Base-by-base conservation (phyloP, 768 basidiomycete species). In the Krasilnikovozyma curviuscula region DNA sequence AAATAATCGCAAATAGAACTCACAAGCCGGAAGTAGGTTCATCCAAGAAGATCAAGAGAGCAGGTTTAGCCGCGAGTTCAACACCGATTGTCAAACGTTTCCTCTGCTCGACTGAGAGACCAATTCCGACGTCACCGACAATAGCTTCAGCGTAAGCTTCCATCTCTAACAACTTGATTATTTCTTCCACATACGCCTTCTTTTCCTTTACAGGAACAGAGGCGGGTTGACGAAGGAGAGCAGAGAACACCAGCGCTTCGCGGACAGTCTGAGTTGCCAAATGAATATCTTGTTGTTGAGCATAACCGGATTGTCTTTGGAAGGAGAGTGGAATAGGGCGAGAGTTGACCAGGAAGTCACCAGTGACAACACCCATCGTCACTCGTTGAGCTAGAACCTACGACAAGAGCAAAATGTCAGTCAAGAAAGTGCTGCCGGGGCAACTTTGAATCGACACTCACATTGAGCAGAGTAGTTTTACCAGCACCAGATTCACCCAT, bases 11-110 rank as follows among this genome's bases (percentile, higher is more conserved):
- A n/a, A 7, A 8, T 9, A n/a, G n/a, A n/a, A n/a, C n/a, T n/a
- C n/a, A n/a, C 27, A 5, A 4, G 40, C n/a, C 37, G 37, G 64
- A 66, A 21, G 66, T 67, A 10, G 65, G 65, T 46, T 70, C 69
- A 53, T 76, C 79, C 50, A 67, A 59, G 61, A 68, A 69, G 24
- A 69, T 58, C 9, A 69, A 59, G 24, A 60, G 62, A 16, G 67
- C 76, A 0, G 83, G 82, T 59, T 84, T 85, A n/a, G 14, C 53
- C 42, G 33, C 83, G 12, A 88, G 42, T 52, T 69, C 68, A 43
- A 69, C 67, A 43, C 64, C 68, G 61, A 60, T 59, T 21, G 59
- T 55, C 34, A 59, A 34, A 53, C 49, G 64, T 53, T 56, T 55
- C 5, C 53, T 44, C 30, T 54, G 50, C 39, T 54, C 55, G 24